phyloP scores from a whole-genome alignment of 352 stramenopile genomes.

The Phytophthora constricta region DNA sequence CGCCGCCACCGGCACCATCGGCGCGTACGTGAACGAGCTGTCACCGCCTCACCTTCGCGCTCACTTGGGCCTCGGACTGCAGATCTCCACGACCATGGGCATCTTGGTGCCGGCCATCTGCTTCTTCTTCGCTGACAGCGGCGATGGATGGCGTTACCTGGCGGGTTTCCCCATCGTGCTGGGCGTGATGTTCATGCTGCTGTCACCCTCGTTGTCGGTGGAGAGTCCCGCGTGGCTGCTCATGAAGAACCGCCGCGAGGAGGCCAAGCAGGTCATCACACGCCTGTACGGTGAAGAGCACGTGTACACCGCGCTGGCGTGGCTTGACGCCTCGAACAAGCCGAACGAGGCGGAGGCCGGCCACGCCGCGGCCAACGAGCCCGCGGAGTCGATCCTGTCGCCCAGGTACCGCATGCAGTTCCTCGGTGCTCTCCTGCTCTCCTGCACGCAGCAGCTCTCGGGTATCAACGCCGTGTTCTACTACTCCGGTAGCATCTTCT shows the following conservation, averaged over 20 bases:
- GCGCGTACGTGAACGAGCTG: slow-evolving; percentile 24
- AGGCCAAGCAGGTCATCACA: slow-evolving; percentile 28
- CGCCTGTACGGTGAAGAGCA: slow-evolving; percentile 41
- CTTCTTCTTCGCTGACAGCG: slow-evolving; percentile 34
- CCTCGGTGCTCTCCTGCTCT: slow-evolving; percentile 44
- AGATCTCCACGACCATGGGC: slow-evolving; percentile 21
- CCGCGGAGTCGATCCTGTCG: slow-evolving; percentile 30
- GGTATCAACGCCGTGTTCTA: slow-evolving; percentile 57
- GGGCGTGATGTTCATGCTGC: slow-evolving; percentile 43
- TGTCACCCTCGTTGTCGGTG: slow-evolving; percentile 34
- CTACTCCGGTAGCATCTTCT: neutral
- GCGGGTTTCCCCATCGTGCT: slow-evolving; percentile 54
- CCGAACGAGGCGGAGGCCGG: slow-evolving; percentile 13
- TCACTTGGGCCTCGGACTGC: slow-evolving; percentile 16
- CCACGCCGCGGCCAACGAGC: neutral
- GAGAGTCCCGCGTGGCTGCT: slow-evolving; percentile 39
- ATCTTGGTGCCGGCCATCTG: slow-evolving; percentile 21
- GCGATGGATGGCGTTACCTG: slow-evolving; percentile 41
- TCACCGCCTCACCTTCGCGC: slow-evolving; percentile 16
- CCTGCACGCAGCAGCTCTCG: slow-evolving; percentile 46
- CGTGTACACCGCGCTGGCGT: slow-evolving; percentile 27
- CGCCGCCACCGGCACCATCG: slow-evolving; percentile 19
- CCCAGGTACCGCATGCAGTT: slow-evolving; percentile 36
- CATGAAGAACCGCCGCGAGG: slow-evolving; percentile 23
- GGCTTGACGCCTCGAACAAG: slow-evolving; percentile 26